Evolutionary conservation across 2,329 filamentous ascomycete species (phyloP), one percentile per base, ranked within the genome.

Genomic region (Penicillium sp.): DNA sequence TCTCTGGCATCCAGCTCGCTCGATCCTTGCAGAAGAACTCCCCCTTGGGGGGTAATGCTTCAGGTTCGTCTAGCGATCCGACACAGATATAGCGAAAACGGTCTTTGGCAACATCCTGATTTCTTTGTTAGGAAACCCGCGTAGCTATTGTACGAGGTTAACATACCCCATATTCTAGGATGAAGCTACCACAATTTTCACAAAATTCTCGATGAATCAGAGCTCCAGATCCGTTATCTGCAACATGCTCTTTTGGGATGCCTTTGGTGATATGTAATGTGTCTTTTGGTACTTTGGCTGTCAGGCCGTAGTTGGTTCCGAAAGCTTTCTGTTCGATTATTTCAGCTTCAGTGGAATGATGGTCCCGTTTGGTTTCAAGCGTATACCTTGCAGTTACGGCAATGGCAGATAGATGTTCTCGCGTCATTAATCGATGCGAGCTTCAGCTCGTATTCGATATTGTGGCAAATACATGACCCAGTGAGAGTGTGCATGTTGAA

Each of bases 11-110:
- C 81, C 81, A 83, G 1, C 60, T 66, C 6, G 74, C 70, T 54
- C 78, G 68, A 38, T 71, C 64, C 50, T 73, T 79, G 64, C 79
- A 82, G 59, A 82, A 83, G 68, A 83, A 83, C 58, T 83, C 80
- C 0, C 80, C 80, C 60, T 81, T 82, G 0, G 80, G 80, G 6
- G 79, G 77, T 10, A 82, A 64, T 48, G 67, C 72, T 15, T 79
- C 77, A 0, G 76, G 77, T 21, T 80, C 72, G 53, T 83, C 80
- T 4, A 83, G 66, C 0, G 79, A 79, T 1, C 81, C 80, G 39
- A 80, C 76, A 18, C 75, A 77, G 10, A 80, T 73, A 60, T 79
- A 77, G 31, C 69, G 71, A 52, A 68, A 76, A 9, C 65, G 61
- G 46, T 68, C 59, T 56, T 72, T 72, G 13, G 61, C 70, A 27